These are phyloP conservation scores for Pseudogymnoascus sp. DNA, from an alignment of 2,329 filamentous ascomycete species.

Conservation along the genomic window DNA sequence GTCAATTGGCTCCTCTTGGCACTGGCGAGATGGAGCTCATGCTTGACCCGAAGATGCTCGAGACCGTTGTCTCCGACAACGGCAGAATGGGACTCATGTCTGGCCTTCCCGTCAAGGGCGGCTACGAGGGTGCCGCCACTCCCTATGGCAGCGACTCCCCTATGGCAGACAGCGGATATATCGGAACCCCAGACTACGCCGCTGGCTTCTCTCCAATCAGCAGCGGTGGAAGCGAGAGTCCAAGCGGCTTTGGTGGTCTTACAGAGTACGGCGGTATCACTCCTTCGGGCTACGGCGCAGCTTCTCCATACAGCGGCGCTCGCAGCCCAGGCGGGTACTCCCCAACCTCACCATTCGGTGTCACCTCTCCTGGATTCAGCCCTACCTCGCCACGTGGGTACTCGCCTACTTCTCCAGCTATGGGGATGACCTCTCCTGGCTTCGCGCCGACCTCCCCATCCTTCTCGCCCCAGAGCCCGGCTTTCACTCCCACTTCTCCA, in stretches of 20 bases:
- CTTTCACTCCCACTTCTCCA: conserved; percentile 25
- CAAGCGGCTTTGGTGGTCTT: conserved; percentile 51
- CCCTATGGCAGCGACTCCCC: conserved; percentile 88
- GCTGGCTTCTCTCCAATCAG: conserved; percentile 70
- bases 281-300: conserved; percentile 40
- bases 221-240: conserved; percentile 61
- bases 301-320: conserved; percentile 54
- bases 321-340: conserved; percentile 53
- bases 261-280: conserved; percentile 46
- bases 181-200: conserved; percentile 52
- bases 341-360: conserved; percentile 34
- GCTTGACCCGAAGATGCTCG: conserved; percentile 89
- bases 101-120: conserved; percentile 68
- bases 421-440: conserved; percentile 56
- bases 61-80: conserved; percentile 90
- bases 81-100: conserved; percentile 75
- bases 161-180: conserved; percentile 61
- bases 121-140: conserved; percentile 76
- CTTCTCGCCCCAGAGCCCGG: conserved; percentile 57
- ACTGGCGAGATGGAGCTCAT: conserved; percentile 93
- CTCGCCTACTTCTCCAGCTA: conserved; percentile 22
- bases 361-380: conserved; percentile 20
- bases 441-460: conserved; percentile 65
- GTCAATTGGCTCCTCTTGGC: conserved; percentile 92
- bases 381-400: conserved; percentile 72